These are phyloP conservation scores for Linum lewisii DNA, from an alignment of 345 rosid genomes.

Conservation along the genomic window DNA sequence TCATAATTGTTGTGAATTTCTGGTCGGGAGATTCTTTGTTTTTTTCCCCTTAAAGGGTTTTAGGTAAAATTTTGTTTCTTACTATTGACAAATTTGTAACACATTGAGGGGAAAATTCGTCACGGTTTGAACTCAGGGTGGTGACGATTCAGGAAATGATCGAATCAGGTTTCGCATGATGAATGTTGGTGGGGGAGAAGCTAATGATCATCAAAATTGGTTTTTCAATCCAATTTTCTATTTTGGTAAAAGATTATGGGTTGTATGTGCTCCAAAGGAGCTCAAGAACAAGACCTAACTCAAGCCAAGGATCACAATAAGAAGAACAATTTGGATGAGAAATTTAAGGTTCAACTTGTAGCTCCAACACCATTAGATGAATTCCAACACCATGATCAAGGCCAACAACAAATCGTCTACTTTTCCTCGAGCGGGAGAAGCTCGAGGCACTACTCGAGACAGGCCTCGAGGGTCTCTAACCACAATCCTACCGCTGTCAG, in stretches of 20 bases:
- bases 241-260: constrained; percentile 1
- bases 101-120: too few relatives aligned
- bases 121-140: not conserved
- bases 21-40: too few relatives aligned
- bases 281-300: not conserved
- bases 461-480: not conserved
- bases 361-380: not conserved
- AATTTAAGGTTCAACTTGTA: not conserved
- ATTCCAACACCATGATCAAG: not conserved
- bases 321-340: not conserved
- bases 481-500: not conserved
- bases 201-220: not conserved
- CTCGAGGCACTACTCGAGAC: not conserved
- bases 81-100: too few relatives aligned
- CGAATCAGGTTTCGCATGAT: not conserved
- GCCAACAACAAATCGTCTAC: not conserved
- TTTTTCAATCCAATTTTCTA: too few relatives aligned
- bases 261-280: constrained; percentile 3
- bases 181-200: constrained; percentile 1
- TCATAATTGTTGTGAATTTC: too few relatives aligned
- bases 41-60: too few relatives aligned
- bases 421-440: not conserved
- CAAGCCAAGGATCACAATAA: not conserved
- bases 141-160: not conserved
- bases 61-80: too few relatives aligned